Evolutionary conservation across 2,329 filamentous ascomycete genomes (phyloP).

Genomic region (Westerdykella sp.): DNA sequence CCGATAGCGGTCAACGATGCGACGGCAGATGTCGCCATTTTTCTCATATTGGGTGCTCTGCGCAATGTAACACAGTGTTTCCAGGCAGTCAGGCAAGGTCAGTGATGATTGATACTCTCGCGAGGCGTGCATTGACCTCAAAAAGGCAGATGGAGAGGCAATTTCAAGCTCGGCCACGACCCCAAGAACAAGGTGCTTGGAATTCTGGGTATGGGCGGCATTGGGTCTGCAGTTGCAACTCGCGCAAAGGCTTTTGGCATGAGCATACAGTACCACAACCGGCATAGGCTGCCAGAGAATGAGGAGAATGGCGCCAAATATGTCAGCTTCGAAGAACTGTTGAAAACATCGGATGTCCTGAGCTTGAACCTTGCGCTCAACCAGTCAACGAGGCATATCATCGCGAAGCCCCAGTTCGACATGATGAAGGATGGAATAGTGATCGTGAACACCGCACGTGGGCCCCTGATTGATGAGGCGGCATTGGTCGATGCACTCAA

Average conservation of each 20-base stretch:
- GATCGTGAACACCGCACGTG: slow-evolving; percentile 54
- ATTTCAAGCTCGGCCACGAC: slow-evolving; percentile 47
- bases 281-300: slow-evolving; percentile 33
- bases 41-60: slow-evolving; percentile 49
- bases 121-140: slow-evolving; percentile 4
- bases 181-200: slow-evolving; percentile 50
- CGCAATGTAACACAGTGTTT: slow-evolving; percentile 45
- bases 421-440: slow-evolving; percentile 52
- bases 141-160: slow-evolving; percentile 41
- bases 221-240: slow-evolving; percentile 46
- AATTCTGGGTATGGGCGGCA: slow-evolving; percentile 56
- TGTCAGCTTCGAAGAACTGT: slow-evolving; percentile 51
- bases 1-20: slow-evolving; percentile 47
- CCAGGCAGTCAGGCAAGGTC: slow-evolving; percentile 41
- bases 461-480: slow-evolving; percentile 52
- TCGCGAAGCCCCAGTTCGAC: slow-evolving; percentile 46
- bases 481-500: slow-evolving; percentile 51
- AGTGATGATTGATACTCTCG: slow-evolving; percentile 10
- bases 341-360: slow-evolving; percentile 50
- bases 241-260: slow-evolving; percentile 52
- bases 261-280: slow-evolving; percentile 55
- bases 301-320: slow-evolving; percentile 45
- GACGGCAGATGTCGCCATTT: slow-evolving; percentile 47
- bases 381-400: slow-evolving; percentile 48
- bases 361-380: slow-evolving; percentile 50